Conservation (phyloP, 768 basidiomycete species). For the Tulasnella sp. region DNA sequence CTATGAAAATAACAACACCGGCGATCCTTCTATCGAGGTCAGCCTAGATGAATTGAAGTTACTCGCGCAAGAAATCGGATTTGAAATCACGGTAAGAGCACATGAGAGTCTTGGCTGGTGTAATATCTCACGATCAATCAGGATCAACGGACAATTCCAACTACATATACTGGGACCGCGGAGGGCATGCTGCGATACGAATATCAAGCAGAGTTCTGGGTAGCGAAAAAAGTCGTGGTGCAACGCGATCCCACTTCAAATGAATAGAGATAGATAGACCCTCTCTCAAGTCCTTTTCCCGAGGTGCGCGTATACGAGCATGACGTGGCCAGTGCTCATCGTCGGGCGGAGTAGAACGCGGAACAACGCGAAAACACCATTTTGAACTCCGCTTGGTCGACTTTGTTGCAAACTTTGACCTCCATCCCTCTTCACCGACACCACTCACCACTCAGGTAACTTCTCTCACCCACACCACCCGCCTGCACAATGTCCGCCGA, state of each 20-base stretch:
- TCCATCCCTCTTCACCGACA: neutral
- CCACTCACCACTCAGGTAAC: neutral
- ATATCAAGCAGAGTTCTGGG: constrained; percentile 80
- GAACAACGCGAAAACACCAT: no score
- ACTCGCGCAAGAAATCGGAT: constrained; percentile 62
- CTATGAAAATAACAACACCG: constrained; percentile 76
- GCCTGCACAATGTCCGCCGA: constrained; percentile 30
- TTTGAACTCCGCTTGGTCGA: neutral
- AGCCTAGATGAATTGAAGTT: constrained; percentile 79
- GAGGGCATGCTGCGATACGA: constrained; percentile 73
- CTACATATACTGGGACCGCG: constrained; percentile 76
- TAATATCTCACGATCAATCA: constrained; percentile 24
- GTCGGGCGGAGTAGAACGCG: no score
- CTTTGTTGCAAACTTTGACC: constrained; percentile 1
- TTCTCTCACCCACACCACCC: neutral
- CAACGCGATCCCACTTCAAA: no score
- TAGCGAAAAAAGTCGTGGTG: constrained; percentile 56
- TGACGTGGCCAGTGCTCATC: no score
- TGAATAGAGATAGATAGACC: no score
- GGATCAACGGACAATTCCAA: constrained; percentile 69
- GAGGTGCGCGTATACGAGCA: no score
- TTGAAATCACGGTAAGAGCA: constrained; percentile 56
- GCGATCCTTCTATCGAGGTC: constrained; percentile 73
- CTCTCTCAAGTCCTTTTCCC: no score
- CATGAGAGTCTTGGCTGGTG: neutral